Percentiles rank a stretch among this genome's conserved stretches.
Conservation (phyloP, 2,329 filamentous ascomycete species). For the Lizonia empirigonia region DNA sequence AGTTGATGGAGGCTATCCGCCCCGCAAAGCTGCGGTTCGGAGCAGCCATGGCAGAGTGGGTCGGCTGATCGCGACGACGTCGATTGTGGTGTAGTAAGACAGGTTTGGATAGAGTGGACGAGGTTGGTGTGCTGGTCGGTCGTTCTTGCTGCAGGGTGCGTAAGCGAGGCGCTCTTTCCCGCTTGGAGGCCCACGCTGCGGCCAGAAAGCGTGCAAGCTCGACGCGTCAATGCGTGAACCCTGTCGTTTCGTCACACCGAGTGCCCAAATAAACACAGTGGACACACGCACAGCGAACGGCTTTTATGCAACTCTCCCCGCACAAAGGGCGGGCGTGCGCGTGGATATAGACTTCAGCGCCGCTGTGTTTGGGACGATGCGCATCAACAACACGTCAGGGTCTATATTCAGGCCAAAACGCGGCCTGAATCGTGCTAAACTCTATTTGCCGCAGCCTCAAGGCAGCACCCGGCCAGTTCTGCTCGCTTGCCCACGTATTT, state of each 20-base stretch:
- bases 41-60: conserved; percentile 39
- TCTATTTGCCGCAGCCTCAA: conserved; percentile 11
- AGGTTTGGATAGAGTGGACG: conserved; percentile 15
- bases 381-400: conserved; percentile 10
- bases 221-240: conserved; percentile 4
- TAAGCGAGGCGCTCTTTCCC: conserved; percentile 16
- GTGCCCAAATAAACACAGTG: conserved; percentile 6
- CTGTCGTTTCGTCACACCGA: conserved; percentile 12
- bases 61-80: conserved; percentile 22
- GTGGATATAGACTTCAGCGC: conserved; percentile 10
- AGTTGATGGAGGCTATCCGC: conserved; percentile 59
- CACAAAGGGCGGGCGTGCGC: conserved; percentile 6
- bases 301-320: conserved; percentile 9
- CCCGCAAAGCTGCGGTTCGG: conserved; percentile 46
- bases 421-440: conserved; percentile 12
- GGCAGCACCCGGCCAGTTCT: conserved; percentile 5
- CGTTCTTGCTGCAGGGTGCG: conserved; percentile 20
- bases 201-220: conserved; percentile 4
- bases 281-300: conserved; percentile 2
- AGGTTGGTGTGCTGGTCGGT: conserved; percentile 22
- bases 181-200: conserved; percentile 12
- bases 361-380: background rate
- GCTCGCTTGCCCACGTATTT: conserved; percentile 5
- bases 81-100: conserved; percentile 20
- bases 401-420: conserved; percentile 8